These are phyloP conservation scores for Hymenoscyphus linearis DNA, from an alignment of 2,329 filamentous ascomycete species.

Conservation along the genomic window DNA sequence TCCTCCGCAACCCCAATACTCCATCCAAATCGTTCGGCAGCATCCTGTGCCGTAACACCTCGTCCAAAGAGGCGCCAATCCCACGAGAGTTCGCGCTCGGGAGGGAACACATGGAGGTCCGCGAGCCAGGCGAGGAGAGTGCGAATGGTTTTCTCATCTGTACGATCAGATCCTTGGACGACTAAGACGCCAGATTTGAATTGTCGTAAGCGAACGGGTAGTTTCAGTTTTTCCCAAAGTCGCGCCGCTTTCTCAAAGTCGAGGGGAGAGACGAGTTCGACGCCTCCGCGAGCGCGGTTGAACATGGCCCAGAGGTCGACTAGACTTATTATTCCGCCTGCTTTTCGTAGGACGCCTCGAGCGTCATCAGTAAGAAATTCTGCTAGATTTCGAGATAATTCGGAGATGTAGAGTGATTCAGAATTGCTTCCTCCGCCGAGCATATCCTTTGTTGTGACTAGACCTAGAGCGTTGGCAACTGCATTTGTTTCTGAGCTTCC, in stretches of 20 bases:
- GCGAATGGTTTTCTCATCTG: constrained; percentile 82
- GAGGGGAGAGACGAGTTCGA: constrained; percentile 85
- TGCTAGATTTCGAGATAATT: constrained; percentile 76
- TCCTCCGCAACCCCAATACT: constrained; percentile 94
- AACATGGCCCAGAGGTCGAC: constrained; percentile 94
- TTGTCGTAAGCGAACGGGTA: constrained; percentile 79
- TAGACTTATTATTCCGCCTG: constrained; percentile 82
- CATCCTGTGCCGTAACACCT: constrained; percentile 84
- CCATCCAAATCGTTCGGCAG: constrained; percentile 89
- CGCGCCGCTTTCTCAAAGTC: constrained; percentile 89
- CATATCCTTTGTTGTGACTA: constrained; percentile 94
- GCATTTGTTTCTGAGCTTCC: constrained; percentile 64
- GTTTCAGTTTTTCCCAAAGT: constrained; percentile 79
- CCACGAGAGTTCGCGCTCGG: constrained; percentile 62
- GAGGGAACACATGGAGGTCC: constrained; percentile 62
- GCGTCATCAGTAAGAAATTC: constrained; percentile 86
- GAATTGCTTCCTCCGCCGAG: constrained; percentile 68
- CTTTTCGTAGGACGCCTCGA: constrained; percentile 68
- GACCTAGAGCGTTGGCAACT: constrained; percentile 72
- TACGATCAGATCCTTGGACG: constrained; percentile 81
- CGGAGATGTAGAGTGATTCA: constrained; percentile 83
- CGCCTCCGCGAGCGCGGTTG: constrained; percentile 86
- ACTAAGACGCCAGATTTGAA: constrained; percentile 95
- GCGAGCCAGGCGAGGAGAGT: constrained; percentile 72
- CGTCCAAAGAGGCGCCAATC: constrained; percentile 74